Evolutionary conservation across 306 rosid genomes (phyloP).

Genomic region (Rosa persica): DNA sequence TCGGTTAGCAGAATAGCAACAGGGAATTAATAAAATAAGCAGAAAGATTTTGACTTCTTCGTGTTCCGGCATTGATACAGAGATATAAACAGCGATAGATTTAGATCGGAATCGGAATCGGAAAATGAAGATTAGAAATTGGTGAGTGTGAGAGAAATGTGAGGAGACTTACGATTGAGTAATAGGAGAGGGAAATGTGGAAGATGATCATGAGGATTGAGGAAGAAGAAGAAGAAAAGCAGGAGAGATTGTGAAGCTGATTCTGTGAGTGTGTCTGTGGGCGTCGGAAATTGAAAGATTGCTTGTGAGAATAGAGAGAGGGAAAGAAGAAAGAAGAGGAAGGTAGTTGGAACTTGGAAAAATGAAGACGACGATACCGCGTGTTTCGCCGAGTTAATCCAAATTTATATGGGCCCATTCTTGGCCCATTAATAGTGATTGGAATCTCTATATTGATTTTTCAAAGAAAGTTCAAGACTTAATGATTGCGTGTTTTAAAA

Average conservation of each 20-base stretch:
- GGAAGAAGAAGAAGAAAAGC: background rate
- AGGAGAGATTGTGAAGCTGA: background rate
- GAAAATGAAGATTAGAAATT: slow-evolving; percentile 4
- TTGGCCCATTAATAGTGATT: background rate
- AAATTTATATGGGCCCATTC: background rate
- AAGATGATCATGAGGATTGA: background rate
- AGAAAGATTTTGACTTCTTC: background rate
- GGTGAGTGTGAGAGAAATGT: background rate
- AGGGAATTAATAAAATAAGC: slow-evolving; percentile 16
- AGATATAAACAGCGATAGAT: background rate
- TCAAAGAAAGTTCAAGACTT: too few relatives aligned
- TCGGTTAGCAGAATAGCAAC: background rate
- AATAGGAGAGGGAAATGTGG: background rate
- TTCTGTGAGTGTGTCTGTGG: background rate
- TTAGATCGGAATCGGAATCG: background rate
- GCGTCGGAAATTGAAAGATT: background rate
- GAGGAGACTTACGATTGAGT: slow-evolving; percentile 2
- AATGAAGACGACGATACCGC: background rate
- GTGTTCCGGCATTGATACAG: background rate
- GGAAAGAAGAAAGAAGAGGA: slow-evolving; percentile 4
- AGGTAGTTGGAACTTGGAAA: background rate
- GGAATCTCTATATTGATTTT: too few relatives aligned
- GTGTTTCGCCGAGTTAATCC: background rate
- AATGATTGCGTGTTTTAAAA: too few relatives aligned
- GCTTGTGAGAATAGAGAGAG: background rate